Conservation (phyloP, 2,329 filamentous ascomycete species). For the Xylaria sp. region DNA sequence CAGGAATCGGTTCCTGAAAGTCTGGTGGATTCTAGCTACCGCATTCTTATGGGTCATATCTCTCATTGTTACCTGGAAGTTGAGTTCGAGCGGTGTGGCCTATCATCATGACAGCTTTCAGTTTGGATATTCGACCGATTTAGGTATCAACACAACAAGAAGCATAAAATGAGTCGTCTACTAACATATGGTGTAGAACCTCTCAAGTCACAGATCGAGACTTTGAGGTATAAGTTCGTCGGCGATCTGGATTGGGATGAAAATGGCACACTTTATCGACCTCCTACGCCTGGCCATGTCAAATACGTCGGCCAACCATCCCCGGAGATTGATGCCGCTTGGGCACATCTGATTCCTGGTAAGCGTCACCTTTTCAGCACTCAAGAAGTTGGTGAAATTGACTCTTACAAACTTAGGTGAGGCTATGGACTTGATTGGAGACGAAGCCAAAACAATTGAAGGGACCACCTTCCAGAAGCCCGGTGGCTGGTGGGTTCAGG, state of each 20-base stretch:
- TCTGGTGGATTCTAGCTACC: too few relatives aligned
- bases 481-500: neutral
- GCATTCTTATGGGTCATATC: too few relatives aligned
- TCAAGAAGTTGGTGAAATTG: neutral
- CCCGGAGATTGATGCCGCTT: neutral
- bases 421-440: neutral
- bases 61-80: too few relatives aligned
- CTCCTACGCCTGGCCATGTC: neutral
- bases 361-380: neutral
- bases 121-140: neutral
- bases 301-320: neutral
- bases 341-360: neutral
- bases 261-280: neutral
- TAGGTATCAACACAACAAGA: neutral
- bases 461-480: neutral
- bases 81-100: too few relatives aligned
- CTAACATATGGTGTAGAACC: neutral
- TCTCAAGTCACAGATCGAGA: neutral
- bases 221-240: neutral
- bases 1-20: too few relatives aligned
- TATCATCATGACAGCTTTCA: too few relatives aligned
- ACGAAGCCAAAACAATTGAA: slow-evolving; percentile 2
- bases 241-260: neutral
- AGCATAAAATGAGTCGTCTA: neutral
- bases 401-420: neutral